A percentile compares a stretch with the other conserved stretches of the same genome.
Conservation (phyloP, 768 basidiomycete species). For the Terana coerulea region DNA sequence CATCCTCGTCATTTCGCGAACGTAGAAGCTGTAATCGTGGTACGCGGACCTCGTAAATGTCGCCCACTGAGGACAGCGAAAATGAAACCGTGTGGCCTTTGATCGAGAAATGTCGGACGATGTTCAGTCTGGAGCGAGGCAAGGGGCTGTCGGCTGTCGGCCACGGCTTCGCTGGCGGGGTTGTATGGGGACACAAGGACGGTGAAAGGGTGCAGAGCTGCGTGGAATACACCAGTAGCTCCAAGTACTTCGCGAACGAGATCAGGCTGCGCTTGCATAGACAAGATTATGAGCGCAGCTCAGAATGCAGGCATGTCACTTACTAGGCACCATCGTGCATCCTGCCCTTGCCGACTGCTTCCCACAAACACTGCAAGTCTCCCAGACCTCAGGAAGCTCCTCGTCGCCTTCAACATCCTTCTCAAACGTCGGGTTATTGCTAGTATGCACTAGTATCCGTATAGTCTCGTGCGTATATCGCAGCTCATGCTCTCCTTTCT, state of each 20-base stretch:
- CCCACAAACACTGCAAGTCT: constrained; percentile 27
- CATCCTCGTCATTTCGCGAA: constrained; percentile 18
- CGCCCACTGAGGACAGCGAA: constrained; percentile 41
- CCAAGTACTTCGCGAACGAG: constrained; percentile 27
- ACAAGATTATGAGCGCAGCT: background rate
- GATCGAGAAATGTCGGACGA: constrained; percentile 40
- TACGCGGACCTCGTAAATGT: constrained; percentile 58
- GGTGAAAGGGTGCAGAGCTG: constrained; percentile 13
- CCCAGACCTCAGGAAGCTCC: constrained; percentile 23
- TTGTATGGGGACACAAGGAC: constrained; percentile 24
- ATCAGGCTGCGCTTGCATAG: constrained; percentile 18
- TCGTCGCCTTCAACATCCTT: constrained; percentile 9
- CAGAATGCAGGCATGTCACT: constrained; percentile 3
- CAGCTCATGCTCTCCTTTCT: constrained; percentile 40
- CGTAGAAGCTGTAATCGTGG: constrained; percentile 56
- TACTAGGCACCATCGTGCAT: constrained; percentile 30
- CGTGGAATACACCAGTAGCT: constrained; percentile 26
- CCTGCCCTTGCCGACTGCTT: constrained; percentile 17
- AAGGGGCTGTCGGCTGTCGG: constrained; percentile 21
- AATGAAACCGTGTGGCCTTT: constrained; percentile 38
- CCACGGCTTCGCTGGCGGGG: constrained; percentile 16
- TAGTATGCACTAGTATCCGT: constrained; percentile 24
- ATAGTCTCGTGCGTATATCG: constrained; percentile 37
- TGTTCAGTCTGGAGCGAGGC: constrained; percentile 31
- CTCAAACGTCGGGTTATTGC: constrained; percentile 9